Base-by-base conservation (phyloP, 2,329 filamentous ascomycete species). In the Fusarium nurragi region DNA sequence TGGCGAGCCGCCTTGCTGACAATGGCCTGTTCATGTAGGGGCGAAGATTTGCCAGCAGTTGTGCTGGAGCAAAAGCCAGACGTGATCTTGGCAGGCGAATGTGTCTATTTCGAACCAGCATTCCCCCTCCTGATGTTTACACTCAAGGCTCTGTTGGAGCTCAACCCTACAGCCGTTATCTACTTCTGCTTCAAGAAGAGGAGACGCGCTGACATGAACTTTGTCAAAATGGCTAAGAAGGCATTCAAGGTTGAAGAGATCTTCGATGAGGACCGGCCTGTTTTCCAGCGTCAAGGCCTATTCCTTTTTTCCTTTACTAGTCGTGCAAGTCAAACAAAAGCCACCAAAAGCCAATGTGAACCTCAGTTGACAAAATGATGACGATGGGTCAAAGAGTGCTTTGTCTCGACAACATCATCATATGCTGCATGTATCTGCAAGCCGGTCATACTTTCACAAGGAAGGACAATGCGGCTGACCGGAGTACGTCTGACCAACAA, bases 151-250 rank as follows among this genome's bases (percentile, higher is more conserved):
- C 82, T 97, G 44, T 82, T 97, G 65, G 84, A 86, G 16, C 84
- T 93, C 39, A 93, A 90, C 76, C 90, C 90, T 21, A 76, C 81
- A 39, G 84, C 86, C 12, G 80, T 84, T 11, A 76, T 90, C 43
- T 90, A 88, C 77, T 98, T 99, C 79, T 97, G 94, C 80, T 97
- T 96, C 83, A 98, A 97, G 83, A 94, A 93, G 80, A 85, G 95
- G 68, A 87, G 95, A 73, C 86, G 92, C 60, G 95, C 90, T 38
- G 90, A 93, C 74, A 83, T 89, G 80, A 86, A 90, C 58, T 93
- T 93, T 73, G 83, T 93, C 74, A 91, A 90, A 76, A 84, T 84
- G 74, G 88, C 89, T 16, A 87, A 82, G 73, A 92, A 90, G 77
- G 77, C 81, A 32, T 93, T 93, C 72, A 70, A 78, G 14, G 83